Base-by-base conservation (phyloP, 225 moss, liverwort and hornwort genomes). In the Physcomitrium patens region DNA sequence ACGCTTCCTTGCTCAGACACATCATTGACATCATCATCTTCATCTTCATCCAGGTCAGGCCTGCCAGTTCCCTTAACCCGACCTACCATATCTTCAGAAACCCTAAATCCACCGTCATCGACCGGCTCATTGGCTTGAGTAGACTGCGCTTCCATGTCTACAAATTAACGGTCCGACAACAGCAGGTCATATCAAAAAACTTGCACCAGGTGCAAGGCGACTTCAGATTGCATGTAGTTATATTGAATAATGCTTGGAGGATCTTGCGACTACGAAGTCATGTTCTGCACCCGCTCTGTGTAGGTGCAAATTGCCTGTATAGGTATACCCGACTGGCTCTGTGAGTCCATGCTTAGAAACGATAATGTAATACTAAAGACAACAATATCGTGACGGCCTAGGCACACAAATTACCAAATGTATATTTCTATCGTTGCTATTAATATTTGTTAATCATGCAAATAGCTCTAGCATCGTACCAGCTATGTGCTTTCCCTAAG, bases 21-120 rank as follows among this genome's bases (percentile, higher is more conserved):
- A 83, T 80, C 79, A 65, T 15, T 72, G 57, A 70, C 73, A 54
- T 71, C 72, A 13, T 85, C 82, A 75, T 89, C 85, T 50, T 88
- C 93, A 56, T 76, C 79, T 60, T 88, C 89, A 73, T 92, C 89
- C 75, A 89, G 69, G 65, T 95, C 89, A 71, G 85, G 89, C 75
- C 86, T 86, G 58, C 89, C 82, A 69, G 84, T 77, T 67, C 89
- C 92, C 69, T 82, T 84, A 17, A 86, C 86, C 70, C 78, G 78
- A 62, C 74, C 45, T 44, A 48, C 77, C 70, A 60, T 69, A 18
- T 66, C 81, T 61, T 74, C 27, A 52, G 78, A 70, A 65, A 56
- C 24, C 52, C 65, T 70, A 65, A 71, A 58, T 50, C 49, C 42
- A 71, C 15, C 76, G 63, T 76, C 77, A 75, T 79, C 83, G 43